Conservation (phyloP, 495 filamentous ascomycete species). For the Xylaria scruposa region DNA sequence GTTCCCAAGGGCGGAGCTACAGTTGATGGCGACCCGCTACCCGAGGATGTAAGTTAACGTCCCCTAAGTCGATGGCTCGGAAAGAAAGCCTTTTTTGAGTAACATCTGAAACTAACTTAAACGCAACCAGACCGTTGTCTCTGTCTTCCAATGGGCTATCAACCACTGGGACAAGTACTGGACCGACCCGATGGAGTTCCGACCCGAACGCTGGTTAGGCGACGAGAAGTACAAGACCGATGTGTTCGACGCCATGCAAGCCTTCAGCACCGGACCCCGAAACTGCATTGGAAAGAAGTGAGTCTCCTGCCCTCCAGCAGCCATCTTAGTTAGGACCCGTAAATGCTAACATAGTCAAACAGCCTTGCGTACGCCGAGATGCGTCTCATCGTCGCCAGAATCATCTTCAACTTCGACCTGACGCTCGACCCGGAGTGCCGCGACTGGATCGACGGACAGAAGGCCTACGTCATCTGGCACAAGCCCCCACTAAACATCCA, state of each 20-base stretch:
- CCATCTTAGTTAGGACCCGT: background rate
- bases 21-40: constrained; percentile 56
- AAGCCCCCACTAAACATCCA: constrained; percentile 45
- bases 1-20: constrained; percentile 53
- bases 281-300: constrained; percentile 65
- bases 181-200: constrained; percentile 51
- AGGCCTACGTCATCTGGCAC: constrained; percentile 46
- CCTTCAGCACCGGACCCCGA: constrained; percentile 61
- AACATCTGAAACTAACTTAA: constrained; percentile 1
- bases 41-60: constrained; percentile 43
- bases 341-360: constrained; percentile 5
- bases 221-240: constrained; percentile 51
- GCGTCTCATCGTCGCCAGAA: constrained; percentile 52
- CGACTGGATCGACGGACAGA: constrained; percentile 42
- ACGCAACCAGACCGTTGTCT: constrained; percentile 51
- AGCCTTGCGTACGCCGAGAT: constrained; percentile 57
- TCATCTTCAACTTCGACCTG: constrained; percentile 58
- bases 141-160: constrained; percentile 57
- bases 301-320: constrained; percentile 32
- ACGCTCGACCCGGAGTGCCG: constrained; percentile 46
- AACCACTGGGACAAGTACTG: constrained; percentile 49
- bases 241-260: constrained; percentile 51
- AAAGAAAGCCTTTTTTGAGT: background rate
- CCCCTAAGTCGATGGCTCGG: background rate
- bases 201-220: constrained; percentile 59